These are phyloP conservation scores for Parmelia sp. DNA, from an alignment of 495 filamentous ascomycete species.

Conservation along the genomic window DNA sequence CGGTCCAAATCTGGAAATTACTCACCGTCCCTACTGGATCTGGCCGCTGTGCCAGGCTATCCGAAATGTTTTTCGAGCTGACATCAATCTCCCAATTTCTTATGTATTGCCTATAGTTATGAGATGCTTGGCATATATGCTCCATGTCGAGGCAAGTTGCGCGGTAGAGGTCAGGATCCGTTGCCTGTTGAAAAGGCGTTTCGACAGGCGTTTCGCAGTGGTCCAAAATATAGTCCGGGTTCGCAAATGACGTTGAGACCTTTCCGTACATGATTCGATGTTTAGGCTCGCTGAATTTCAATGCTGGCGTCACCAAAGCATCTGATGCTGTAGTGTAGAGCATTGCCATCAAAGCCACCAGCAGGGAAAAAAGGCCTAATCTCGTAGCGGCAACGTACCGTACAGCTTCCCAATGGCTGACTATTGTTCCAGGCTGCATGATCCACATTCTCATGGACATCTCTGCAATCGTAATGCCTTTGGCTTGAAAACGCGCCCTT, in stretches of 20 bases:
- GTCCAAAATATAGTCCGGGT: not conserved
- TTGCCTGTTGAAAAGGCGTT: conserved; percentile 45
- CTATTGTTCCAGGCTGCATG: conserved; percentile 57
- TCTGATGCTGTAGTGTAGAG: conserved; percentile 70
- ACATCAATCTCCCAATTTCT: conserved; percentile 13
- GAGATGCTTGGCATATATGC: conserved; percentile 52
- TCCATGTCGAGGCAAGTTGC: conserved; percentile 57
- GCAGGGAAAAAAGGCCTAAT: conserved; percentile 52
- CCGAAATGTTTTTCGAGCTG: conserved; percentile 5
- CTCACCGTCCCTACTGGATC: conserved; percentile 18
- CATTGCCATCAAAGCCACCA: conserved; percentile 55
- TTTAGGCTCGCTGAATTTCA: conserved; percentile 47
- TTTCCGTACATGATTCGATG: conserved; percentile 42
- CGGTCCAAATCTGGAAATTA: not conserved
- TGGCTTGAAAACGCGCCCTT: conserved; percentile 48
- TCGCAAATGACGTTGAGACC: conserved; percentile 37
- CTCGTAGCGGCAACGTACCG: conserved; percentile 53
- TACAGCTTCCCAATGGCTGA: conserved; percentile 59
- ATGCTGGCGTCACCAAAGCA: conserved; percentile 62
- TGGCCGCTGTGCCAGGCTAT: conserved; percentile 8
- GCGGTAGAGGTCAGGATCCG: conserved; percentile 35
- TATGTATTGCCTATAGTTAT: conserved; percentile 25
- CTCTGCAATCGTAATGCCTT: conserved; percentile 64
- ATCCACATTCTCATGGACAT: conserved; percentile 60
- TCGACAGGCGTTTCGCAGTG: conserved; percentile 56